Percentiles rank a stretch among this genome's conserved stretches.
Evolutionary conservation across 2,329 filamentous ascomycete species (phyloP).

Genomic region (Aspergillus awamori): DNA sequence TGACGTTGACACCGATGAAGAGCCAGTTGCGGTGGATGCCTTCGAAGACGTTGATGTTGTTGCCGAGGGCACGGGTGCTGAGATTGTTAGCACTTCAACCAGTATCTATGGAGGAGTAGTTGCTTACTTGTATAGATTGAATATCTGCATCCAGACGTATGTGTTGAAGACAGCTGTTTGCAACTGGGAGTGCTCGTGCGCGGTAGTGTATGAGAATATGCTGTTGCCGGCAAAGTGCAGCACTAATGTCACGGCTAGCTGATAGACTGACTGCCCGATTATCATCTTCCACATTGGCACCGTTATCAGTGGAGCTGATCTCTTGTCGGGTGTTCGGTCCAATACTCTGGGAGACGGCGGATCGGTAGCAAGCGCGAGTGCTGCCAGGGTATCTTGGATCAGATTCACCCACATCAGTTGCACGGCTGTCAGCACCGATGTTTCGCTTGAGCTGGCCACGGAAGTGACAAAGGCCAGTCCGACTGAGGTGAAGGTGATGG

Average conservation of each 20-base stretch:
- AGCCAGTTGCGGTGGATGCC: constrained; percentile 60
- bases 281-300: constrained; percentile 49
- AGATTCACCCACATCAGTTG: constrained; percentile 69
- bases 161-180: constrained; percentile 69
- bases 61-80: constrained; percentile 62
- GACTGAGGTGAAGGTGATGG: constrained; percentile 68
- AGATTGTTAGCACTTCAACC: background rate
- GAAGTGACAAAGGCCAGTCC: constrained; percentile 64
- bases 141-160: constrained; percentile 74
- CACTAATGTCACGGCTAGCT: constrained; percentile 40
- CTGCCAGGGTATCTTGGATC: constrained; percentile 68
- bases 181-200: constrained; percentile 48
- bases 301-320: constrained; percentile 46
- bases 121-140: constrained; percentile 64
- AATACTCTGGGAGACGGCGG: constrained; percentile 59
- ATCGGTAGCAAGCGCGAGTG: constrained; percentile 64
- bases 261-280: constrained; percentile 43
- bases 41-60: constrained; percentile 64
- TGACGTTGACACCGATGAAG: constrained; percentile 59
- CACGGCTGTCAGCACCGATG: constrained; percentile 63
- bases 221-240: constrained; percentile 60
- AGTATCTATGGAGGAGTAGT: background rate
- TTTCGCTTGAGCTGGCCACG: constrained; percentile 56
- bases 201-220: constrained; percentile 56
- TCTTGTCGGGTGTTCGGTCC: constrained; percentile 51